Base-by-base conservation (phyloP, 768 basidiomycete genomes). In the Russula sp. region DNA sequence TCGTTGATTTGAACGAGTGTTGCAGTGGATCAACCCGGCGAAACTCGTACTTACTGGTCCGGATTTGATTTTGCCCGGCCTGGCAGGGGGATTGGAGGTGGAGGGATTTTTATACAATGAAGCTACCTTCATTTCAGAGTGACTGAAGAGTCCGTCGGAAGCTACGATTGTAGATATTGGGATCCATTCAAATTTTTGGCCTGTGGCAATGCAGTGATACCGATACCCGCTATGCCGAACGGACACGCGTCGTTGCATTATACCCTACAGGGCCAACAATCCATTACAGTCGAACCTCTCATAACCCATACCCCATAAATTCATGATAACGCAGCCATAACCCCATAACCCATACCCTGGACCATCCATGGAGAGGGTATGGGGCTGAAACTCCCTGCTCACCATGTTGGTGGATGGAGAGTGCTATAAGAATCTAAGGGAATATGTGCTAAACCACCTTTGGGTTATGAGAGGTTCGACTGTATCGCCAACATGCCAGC, bases 101-200 rank as follows among this genome's bases (percentile, higher is more conserved):
- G 75, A 88, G 57, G 95, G 95, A 5, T 69, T 71, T 48, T 47
- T 91, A n/a, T 98, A 89, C 79, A 90, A 83, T 70, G 95, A 98
- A 73, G 91, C 93, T 0, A 88, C 94, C 2, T 97, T 89, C 76
- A 91, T 98, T 70, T 95, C 92, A 2, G 62, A 66, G 40, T 62
- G 39, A 58, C 2, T n/a, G 22, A 32, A 34, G 10, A 8, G 34
- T 22, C 40, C 2, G 18, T 13, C n/a, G 22, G 16, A 9, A 42
- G 10, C 2, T n/a, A 10, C 10, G 18, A 42, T 59, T 18, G 40
- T 39, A 20, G 39, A 53, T 6, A 39, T 32, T 34, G 10, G n/a
- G 22, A n/a, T 53, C 8, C 16, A 49, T 61, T 34, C 34, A 27
- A 50, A 7, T 35, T 44, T 53, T 42, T 31, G 27, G 31, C 32